phyloP scores from a whole-genome alignment of 2,329 filamentous ascomycete genomes.

The Alternaria sp. region DNA sequence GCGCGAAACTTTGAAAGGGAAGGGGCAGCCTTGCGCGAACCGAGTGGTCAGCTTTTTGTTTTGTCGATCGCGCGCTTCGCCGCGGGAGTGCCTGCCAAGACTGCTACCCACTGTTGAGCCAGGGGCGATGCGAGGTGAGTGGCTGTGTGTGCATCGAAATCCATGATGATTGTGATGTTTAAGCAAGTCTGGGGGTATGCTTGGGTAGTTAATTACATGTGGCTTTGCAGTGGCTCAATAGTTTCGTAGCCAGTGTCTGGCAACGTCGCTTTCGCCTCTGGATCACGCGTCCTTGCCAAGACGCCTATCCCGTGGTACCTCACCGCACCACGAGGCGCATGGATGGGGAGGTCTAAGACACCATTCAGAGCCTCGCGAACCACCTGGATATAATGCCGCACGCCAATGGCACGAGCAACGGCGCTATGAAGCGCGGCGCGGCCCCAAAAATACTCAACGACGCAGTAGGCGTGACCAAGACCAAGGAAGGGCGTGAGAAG shows the following conservation, averaged over 20 bases:
- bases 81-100: constrained; percentile 27
- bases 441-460: constrained; percentile 22
- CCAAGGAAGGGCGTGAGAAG: constrained; percentile 48
- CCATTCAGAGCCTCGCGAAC: neutral
- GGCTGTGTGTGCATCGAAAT: neutral
- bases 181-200: neutral
- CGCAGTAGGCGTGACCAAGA: constrained; percentile 25
- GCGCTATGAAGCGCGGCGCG: constrained; percentile 29
- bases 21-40: constrained; percentile 11
- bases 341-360: constrained; percentile 3
- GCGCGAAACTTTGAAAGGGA: constrained; percentile 12
- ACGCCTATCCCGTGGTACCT: constrained; percentile 18
- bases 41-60: constrained; percentile 9
- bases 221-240: neutral
- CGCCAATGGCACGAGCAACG: constrained; percentile 37
- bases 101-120: constrained; percentile 5
- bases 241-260: neutral
- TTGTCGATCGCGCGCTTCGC: constrained; percentile 12
- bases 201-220: neutral
- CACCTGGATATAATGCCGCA: constrained; percentile 27
- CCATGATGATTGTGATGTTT: neutral
- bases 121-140: neutral
- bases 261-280: constrained; percentile 4
- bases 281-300: constrained; percentile 33
- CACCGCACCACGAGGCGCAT: constrained; percentile 16